Percentiles rank a stretch among this genome's conserved stretches.
phyloP scores from a whole-genome alignment of 2,329 filamentous ascomycete genomes.

The Trichoderma endophyticum region DNA sequence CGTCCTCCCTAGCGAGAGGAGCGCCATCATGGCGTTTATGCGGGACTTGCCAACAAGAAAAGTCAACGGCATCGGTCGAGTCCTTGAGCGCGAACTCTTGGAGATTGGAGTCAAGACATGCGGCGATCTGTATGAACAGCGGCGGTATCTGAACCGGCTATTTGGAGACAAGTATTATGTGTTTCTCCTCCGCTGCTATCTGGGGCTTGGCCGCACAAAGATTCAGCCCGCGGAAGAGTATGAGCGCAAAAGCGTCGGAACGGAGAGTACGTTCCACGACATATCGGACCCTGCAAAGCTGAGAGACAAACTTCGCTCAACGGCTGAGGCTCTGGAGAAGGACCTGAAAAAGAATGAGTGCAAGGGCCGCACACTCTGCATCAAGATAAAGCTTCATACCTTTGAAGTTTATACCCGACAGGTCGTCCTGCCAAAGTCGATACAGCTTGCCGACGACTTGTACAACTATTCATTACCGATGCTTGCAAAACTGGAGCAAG shows the following conservation, averaged over 20 bases:
- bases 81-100: slow-evolving; percentile 85
- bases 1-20: slow-evolving; percentile 66
- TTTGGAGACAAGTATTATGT: slow-evolving; percentile 91
- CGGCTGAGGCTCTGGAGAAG: slow-evolving; percentile 80
- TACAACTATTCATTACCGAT: slow-evolving; percentile 81
- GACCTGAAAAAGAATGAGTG: slow-evolving; percentile 76
- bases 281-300: slow-evolving; percentile 66
- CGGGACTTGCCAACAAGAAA: slow-evolving; percentile 77
- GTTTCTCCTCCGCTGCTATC: slow-evolving; percentile 78
- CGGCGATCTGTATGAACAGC: slow-evolving; percentile 77
- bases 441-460: slow-evolving; percentile 73
- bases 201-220: slow-evolving; percentile 81
- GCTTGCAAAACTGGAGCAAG: slow-evolving; percentile 77
- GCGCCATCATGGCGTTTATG: slow-evolving; percentile 82
- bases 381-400: slow-evolving; percentile 92
- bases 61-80: slow-evolving; percentile 91
- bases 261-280: slow-evolving; percentile 86
- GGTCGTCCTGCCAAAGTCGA: slow-evolving; percentile 66
- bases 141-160: slow-evolving; percentile 69
- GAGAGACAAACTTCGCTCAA: slow-evolving; percentile 72
- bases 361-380: slow-evolving; percentile 84
- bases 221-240: slow-evolving; percentile 86
- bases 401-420: slow-evolving; percentile 91
- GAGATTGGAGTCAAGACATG: slow-evolving; percentile 86
- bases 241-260: slow-evolving; percentile 90